phyloP scores from a whole-genome alignment of 2,329 filamentous ascomycete genomes.

The Fusarium metavorans region DNA sequence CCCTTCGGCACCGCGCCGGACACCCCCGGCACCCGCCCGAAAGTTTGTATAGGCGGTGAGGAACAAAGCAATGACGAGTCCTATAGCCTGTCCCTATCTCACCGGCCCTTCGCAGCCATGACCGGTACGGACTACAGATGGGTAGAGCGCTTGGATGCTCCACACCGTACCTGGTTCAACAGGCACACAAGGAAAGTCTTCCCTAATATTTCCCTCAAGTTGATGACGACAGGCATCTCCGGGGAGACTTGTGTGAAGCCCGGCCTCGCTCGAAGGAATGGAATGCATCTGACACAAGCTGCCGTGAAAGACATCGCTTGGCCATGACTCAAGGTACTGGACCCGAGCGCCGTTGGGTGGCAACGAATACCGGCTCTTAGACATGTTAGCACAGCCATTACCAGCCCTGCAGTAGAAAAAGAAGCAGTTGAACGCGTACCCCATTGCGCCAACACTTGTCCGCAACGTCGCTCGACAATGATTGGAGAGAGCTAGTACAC shows the following conservation, averaged over 20 bases:
- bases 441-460: slow-evolving; percentile 5
- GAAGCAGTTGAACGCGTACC: not conserved
- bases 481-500: not conserved
- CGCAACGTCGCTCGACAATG: not conserved
- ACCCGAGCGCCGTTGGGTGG: not conserved
- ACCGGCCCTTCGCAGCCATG: slow-evolving; percentile 35
- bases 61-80: slow-evolving; percentile 35
- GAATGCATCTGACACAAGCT: slow-evolving; percentile 5
- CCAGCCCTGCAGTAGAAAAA: not conserved
- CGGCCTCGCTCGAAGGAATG: slow-evolving; percentile 15
- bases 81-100: slow-evolving; percentile 21
- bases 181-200: slow-evolving; percentile 10
- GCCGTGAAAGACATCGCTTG: not conserved
- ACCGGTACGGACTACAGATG: slow-evolving; percentile 35
- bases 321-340: not conserved
- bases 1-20: slow-evolving; percentile 31
- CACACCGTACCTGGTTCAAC: slow-evolving; percentile 28
- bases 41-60: slow-evolving; percentile 42
- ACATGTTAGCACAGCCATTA: not conserved
- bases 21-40: slow-evolving; percentile 34
- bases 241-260: slow-evolving; percentile 16
- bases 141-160: slow-evolving; percentile 29
- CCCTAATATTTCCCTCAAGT: not conserved
- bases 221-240: slow-evolving; percentile 15
- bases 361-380: not conserved